Base-by-base conservation (phyloP, 2,329 filamentous ascomycete species). In the Rutstroemia sydowiana region DNA sequence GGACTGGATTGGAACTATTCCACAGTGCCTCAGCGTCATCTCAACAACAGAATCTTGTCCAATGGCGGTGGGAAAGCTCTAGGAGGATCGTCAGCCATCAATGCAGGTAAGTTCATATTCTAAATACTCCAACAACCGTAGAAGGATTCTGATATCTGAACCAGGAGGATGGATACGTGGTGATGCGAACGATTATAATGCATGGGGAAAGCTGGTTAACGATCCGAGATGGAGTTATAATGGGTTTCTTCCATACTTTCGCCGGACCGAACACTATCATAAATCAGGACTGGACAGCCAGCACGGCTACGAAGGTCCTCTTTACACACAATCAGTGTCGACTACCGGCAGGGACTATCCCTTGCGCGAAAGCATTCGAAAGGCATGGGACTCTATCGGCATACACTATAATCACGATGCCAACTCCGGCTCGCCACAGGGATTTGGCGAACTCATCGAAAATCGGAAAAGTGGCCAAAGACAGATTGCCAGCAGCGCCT, bases 211-310 rank as follows among this genome's bases (percentile, higher is more conserved):
- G 18, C 53, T 68, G 3, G 63, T 69, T 1, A 63, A 64, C 2
- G 73, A 76, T 44, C 51, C 67, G 1, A 60, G 66, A 5, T 79
- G 75, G 70, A 70, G 69, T 56, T 75, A 75, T 52, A 60, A 72
- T 3, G 69, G 68, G 5, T 66, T 77, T 31, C 65, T 73, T 14
- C 71, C 71, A 2, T 78, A 73, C 63, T 68, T 75, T 48, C 63
- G 62, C 32, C 71, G 68, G 53, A 57, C 66, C 0, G 73, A 75
- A 54, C 53, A 52, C 7, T 60, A 61, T 18, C 45, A 40, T 16
- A 48, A 40, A 21, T 3, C 21, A 14, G 45, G 45, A 7, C 2
- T 48, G 3, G n/a, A 40, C 3, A 39, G 23, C 8, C 45, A 48
- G 7, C 23, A 48, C 13, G 45, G 45, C 6, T 48, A 48, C 9